Evolutionary conservation across 768 basidiomycete species (phyloP).

Genomic region (Tulasnella sp.): DNA sequence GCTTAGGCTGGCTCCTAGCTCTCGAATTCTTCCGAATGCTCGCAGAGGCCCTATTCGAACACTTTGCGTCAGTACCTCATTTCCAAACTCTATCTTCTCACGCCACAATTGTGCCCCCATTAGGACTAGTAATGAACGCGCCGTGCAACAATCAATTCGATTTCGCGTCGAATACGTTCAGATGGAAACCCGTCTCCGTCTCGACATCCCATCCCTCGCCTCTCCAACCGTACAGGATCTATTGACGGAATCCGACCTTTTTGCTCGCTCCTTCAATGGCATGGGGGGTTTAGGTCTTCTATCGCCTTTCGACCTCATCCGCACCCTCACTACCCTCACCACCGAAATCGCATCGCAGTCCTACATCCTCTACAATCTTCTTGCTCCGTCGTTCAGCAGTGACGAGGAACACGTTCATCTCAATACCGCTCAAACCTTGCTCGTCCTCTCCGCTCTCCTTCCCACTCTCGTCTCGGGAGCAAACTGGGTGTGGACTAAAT

Average conservation of each 20-base stretch:
- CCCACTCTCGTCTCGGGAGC: conserved; percentile 16
- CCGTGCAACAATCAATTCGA: conserved; percentile 60
- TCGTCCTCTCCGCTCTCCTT: conserved; percentile 17
- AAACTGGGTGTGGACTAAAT: conserved; percentile 1
- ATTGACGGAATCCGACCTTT: conserved; percentile 75
- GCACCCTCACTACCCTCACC: conserved; percentile 47
- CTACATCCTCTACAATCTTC: background rate
- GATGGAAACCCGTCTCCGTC: conserved; percentile 58
- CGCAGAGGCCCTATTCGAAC: conserved; percentile 53
- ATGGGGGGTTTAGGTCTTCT: conserved; percentile 51
- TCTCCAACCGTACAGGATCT: conserved; percentile 64
- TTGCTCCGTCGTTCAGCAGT: background rate
- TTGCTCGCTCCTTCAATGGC: conserved; percentile 68
- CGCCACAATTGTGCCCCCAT: conserved; percentile 2
- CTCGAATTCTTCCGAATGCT: conserved; percentile 54
- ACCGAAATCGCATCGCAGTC: conserved; percentile 14
- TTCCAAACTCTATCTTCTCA: conserved; percentile 15
- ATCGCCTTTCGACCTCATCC: conserved; percentile 68
- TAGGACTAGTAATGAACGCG: conserved; percentile 56
- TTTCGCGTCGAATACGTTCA: conserved; percentile 70
- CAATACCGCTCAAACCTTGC: background rate
- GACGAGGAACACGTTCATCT: background rate
- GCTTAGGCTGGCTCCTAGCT: conserved; percentile 44
- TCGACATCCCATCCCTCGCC: conserved; percentile 67
- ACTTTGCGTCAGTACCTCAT: conserved; percentile 48